Evolutionary conservation across 2,329 filamentous ascomycete species (phyloP), one percentile per base, ranked within the genome.

Genomic region (Ophiostoma novo-ulmi): DNA sequence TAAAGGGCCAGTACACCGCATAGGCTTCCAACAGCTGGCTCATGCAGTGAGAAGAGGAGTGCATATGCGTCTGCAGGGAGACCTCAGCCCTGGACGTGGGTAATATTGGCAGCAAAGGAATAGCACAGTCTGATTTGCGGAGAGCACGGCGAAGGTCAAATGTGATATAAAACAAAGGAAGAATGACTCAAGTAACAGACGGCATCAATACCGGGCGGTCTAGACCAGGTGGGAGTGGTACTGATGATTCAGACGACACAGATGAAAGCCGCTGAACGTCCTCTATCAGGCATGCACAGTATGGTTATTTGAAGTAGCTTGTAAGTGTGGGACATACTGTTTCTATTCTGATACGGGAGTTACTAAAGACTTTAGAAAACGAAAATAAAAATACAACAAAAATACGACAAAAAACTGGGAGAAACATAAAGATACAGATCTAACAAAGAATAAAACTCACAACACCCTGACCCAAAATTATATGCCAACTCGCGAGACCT

Each of bases 21-120:
- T 17, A 58, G 22, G 58, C 11, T 13, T 63, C 58, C 58, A 63
- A 63, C 58, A 63, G 22, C 26, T 13, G 26, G 22, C 26, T 14
- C 58, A 63, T 63, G 58, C 58, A 63, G 58, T 63, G 26, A 35
- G 26, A 35, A 14, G 26, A 63, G n/a, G 58, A 35, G 11, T 63
- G 58, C 58, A 63, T 63, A 35, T 63, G 58, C 26, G 13, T 35
- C 35, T 63, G 58, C 58, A 63, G 14, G 14, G 58, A 35, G 11
- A 20, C 52, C 8, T 63, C 13, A 63, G 58, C 58, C 13, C 26
- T 63, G 58, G 6, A 20, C 1, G 13, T 17, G 8, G 17, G 35
- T 35, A 35, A 5, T 35, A 63, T 26, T 20, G 26, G 22, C 58
- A 63, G 58, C 13, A 31, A 35, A 3, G 26, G 14, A 31, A 17